Percentiles rank a stretch among this genome's conserved stretches.
phyloP scores from a whole-genome alignment of 805 yeast genomes.

The Saccharomycopsis synnaedendra region DNA sequence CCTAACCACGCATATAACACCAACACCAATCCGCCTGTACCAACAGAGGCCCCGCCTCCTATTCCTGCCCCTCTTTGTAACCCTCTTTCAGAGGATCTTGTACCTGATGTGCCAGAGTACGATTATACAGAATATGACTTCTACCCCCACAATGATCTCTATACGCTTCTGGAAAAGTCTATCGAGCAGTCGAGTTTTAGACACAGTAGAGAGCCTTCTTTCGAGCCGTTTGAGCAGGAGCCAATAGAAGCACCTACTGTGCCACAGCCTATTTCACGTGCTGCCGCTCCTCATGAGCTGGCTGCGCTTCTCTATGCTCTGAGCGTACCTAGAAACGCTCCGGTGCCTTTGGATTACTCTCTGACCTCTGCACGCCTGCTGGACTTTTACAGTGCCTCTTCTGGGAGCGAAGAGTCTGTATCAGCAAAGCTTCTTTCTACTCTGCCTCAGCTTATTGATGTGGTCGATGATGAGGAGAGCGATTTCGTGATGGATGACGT shows the following conservation, averaged over 20 bases:
- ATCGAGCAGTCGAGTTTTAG: slow-evolving; percentile 4
- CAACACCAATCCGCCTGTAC: not conserved
- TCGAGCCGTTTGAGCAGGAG: not conserved
- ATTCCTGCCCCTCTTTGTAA: too few relatives aligned
- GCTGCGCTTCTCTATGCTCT: too few relatives aligned
- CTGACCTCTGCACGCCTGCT: slow-evolving; percentile 4
- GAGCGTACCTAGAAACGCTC: not conserved
- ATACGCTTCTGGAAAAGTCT: slow-evolving; percentile 13
- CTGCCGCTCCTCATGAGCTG: too few relatives aligned
- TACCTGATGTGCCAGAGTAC: not conserved
- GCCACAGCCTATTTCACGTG: too few relatives aligned
- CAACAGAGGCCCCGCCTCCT: not conserved
- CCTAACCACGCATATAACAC: not conserved
- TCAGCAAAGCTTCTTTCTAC: not conserved
- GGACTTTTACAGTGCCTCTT: slow-evolving; percentile 11
- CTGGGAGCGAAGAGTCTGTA: slow-evolving; percentile 5
- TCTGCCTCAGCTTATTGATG: too few relatives aligned
- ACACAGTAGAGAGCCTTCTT: slow-evolving; percentile 7
- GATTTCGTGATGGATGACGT: too few relatives aligned
- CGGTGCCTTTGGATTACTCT: slow-evolving; percentile 9
- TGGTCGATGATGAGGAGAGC: too few relatives aligned
- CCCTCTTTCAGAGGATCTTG: not conserved
- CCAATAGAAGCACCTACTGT: too few relatives aligned
- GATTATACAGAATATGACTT: not conserved
- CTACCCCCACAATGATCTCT: slow-evolving; percentile 4